Evolutionary conservation across 1,284 basidiomycete species (phyloP), one percentile per base, ranked within the genome.

Genomic region (Austroboletus niveus): DNA sequence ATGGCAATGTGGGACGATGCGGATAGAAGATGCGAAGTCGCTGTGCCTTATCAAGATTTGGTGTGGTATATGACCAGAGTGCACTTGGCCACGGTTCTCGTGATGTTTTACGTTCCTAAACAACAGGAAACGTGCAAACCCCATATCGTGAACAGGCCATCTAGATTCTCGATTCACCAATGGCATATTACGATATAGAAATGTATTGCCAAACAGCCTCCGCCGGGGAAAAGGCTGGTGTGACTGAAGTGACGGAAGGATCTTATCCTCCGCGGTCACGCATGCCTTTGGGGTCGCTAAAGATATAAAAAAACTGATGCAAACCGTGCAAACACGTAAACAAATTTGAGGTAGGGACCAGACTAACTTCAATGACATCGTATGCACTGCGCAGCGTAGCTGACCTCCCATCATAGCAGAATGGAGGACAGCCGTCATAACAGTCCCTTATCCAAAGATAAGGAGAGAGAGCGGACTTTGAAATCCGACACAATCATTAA

Each of bases 171-270:
- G 34, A n/a, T 35, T 15, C 34, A 36, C n/a, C 24, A 14, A 51
- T 39, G 38, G 43, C 48, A 47, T 8, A 47, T 27, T 15, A 54
- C 46, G 47, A 46, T 45, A 43, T 20, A 7, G 27, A 29, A 29
- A 7, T 29, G 27, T 29, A 29, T 29, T 29, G 27, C 7, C 27
- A 7, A 43, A 22, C 8, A 31, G 4, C 20, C 40, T 8, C 31
- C 14, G 14, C 32, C 20, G 22, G 22, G 4, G 22, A 22, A 11
- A 40, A 10, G 20, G 39, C 34, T 30, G 40, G 42, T 44, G 48
- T 51, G 51, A 46, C 44, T 49, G 47, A 30, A 27, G 38, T 27
- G 11, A 39, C 60, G 62, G 62, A 60, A 64, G 63, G 62, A 62
- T 55, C 60, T 55, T 60, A 43, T 45, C 48, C 44, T 31, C 36